phyloP scores from a whole-genome alignment of 202 grass and related monocot species.

The Setaria italica region DNA sequence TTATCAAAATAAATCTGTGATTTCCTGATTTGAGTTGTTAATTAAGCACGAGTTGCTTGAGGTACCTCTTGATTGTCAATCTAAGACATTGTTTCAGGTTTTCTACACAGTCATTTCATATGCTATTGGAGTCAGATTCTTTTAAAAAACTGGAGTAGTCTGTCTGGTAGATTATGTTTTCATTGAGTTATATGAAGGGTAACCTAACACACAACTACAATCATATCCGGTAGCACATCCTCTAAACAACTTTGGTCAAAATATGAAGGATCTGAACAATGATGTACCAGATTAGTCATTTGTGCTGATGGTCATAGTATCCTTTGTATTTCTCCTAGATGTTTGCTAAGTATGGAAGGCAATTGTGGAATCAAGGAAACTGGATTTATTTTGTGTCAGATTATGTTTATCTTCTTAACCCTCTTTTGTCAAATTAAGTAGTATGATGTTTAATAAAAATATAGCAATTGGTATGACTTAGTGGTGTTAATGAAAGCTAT shows the following conservation, averaged over 20 bases:
- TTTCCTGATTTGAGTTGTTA: slow-evolving; percentile 10
- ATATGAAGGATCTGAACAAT: background rate
- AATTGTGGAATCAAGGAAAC: background rate
- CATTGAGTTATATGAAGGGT: background rate
- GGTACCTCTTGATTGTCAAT: background rate
- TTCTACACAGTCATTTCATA: background rate
- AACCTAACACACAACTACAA: background rate
- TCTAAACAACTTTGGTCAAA: background rate
- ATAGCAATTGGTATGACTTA: background rate
- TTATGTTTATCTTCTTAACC: background rate
- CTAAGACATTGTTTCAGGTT: background rate
- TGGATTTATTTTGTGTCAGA: background rate
- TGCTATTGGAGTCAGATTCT: background rate
- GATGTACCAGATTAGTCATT: background rate
- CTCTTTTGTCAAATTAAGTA: background rate
- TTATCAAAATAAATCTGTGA: background rate
- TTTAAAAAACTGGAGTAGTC: background rate
- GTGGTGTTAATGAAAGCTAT: background rate
- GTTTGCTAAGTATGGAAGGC: background rate
- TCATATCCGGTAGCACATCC: background rate
- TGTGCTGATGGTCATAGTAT: background rate
- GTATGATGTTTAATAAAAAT: background rate
- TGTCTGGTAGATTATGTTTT: background rate
- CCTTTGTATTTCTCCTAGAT: background rate
- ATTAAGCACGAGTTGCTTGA: background rate